Evolutionary conservation across 805 yeast species (phyloP), one percentile per base, ranked within the genome.

Genomic region (Candida loeiensis): DNA sequence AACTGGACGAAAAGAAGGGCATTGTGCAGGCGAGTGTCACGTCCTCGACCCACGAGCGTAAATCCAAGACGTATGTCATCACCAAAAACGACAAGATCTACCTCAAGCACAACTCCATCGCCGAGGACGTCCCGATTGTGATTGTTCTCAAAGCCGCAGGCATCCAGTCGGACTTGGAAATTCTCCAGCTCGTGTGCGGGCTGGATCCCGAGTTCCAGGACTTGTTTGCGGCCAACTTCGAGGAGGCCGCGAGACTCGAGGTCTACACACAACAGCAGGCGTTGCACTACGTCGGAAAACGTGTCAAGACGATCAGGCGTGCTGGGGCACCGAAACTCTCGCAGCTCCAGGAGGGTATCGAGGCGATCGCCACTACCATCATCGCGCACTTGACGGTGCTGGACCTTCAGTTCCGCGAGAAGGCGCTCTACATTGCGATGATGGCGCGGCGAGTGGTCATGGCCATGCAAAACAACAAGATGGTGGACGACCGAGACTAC

Each of bases 401-500:
- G 39, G 86, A 82, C 51, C 70, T 86, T 33, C 95, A 93, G 55
- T 89, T 91, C 70, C 77, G 95, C 49, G 96, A 89, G 59, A 93
- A 93, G 66, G 96, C 98, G 0, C 62, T 93, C 26, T 93, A 93
- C 58, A 80, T 93, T 50, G 96, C 97, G 1, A 80, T 88, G 64
- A 93, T 93, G 99, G 85, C 99, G 1, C 79, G 99, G 58, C 77
- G 98, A 56, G 98, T 91, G 2, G 76, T 93, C 16, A 87, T 88
- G 95, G 87, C 99, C 4, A 87, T 93, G 82, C 82, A 86, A 48
- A 85, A 93, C 55, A 95, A 97, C 6, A 80, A 81, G 50, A 82
- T 88, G 82, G 95, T 93, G n/a, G 99, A 93, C 56, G 99, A 93
- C 64, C 80, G 98, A 64, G 99, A 93, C 69, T 93, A 93, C 57